These are phyloP conservation scores for Pythium monospermum DNA, from an alignment of 352 stramenopile species.

Conservation along the genomic window DNA sequence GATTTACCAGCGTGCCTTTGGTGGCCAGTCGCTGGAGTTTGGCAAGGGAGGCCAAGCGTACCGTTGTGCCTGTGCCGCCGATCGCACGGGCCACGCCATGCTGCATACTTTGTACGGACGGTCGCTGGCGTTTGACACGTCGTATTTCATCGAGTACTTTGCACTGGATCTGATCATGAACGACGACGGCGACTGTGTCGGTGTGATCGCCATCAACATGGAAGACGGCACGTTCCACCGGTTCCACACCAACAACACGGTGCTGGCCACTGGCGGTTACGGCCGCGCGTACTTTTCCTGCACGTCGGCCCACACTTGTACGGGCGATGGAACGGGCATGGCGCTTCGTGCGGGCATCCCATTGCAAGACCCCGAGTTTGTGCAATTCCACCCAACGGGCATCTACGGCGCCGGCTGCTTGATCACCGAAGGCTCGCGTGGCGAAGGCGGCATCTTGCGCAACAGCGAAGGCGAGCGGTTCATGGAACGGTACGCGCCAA, in stretches of 20 bases:
- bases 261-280: constrained; percentile 96
- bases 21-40: constrained; percentile 93
- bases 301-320: constrained; percentile 96
- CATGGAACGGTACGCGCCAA: constrained; percentile 95
- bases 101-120: constrained; percentile 96
- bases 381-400: constrained; percentile 97
- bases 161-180: constrained; percentile 96
- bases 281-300: constrained; percentile 96
- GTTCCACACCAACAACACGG: constrained; percentile 88
- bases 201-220: constrained; percentile 96
- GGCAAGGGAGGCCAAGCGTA: constrained; percentile 95
- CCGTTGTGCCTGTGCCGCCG: constrained; percentile 91
- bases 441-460: constrained; percentile 94
- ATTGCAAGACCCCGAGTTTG: constrained; percentile 95
- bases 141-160: constrained; percentile 99
- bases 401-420: constrained; percentile 97
- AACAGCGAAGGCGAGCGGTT: constrained; percentile 95
- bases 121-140: constrained; percentile 95
- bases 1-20: constrained; percentile 97
- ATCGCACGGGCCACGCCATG: constrained; percentile 97
- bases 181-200: constrained; percentile 86
- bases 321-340: constrained; percentile 96
- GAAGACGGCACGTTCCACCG: constrained; percentile 96
- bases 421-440: constrained; percentile 95
- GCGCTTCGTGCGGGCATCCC: constrained; percentile 90